Evolutionary conservation across 2,329 filamentous ascomycete genomes (phyloP).

Genomic region (Simplicillium aogashimaense): DNA sequence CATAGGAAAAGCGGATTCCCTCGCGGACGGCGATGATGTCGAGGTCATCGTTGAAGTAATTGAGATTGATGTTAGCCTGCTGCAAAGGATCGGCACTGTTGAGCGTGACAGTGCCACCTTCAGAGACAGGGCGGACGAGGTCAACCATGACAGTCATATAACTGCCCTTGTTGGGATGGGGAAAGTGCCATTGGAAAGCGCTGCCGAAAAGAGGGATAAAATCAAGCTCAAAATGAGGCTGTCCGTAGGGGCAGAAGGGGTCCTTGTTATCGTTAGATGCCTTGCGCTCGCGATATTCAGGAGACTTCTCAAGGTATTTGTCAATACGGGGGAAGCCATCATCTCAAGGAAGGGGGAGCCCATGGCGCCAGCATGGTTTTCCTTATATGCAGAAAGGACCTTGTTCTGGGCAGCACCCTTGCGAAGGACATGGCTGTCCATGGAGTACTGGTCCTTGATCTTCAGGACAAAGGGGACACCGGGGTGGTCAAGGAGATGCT

Average conservation of each 20-base stretch:
- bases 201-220: conserved; percentile 48
- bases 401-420: conserved; percentile 21
- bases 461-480: conserved; percentile 30
- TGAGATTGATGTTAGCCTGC: conserved; percentile 49
- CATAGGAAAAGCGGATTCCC: conserved; percentile 44
- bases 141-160: conserved; percentile 48
- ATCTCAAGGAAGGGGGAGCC: conserved; percentile 35
- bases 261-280: conserved; percentile 33
- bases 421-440: conserved; percentile 30
- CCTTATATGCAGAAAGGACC: conserved; percentile 23
- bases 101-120: conserved; percentile 38
- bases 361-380: conserved; percentile 26
- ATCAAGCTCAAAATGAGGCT: conserved; percentile 53
- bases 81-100: conserved; percentile 45
- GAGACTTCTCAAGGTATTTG: conserved; percentile 35
- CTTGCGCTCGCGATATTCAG: conserved; percentile 33
- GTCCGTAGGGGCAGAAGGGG: conserved; percentile 44
- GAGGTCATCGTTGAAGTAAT: conserved; percentile 47
- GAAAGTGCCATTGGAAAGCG: conserved; percentile 38
- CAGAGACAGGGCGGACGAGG: conserved; percentile 28
- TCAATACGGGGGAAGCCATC: conserved; percentile 47
- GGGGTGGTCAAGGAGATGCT: conserved; percentile 54
- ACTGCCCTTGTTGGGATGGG: conserved; percentile 28
- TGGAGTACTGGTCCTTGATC: conserved; percentile 15
- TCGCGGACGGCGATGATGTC: conserved; percentile 49